Conservation (phyloP, 2,329 filamentous ascomycete species). For the Verticillium nonalfalfae region DNA sequence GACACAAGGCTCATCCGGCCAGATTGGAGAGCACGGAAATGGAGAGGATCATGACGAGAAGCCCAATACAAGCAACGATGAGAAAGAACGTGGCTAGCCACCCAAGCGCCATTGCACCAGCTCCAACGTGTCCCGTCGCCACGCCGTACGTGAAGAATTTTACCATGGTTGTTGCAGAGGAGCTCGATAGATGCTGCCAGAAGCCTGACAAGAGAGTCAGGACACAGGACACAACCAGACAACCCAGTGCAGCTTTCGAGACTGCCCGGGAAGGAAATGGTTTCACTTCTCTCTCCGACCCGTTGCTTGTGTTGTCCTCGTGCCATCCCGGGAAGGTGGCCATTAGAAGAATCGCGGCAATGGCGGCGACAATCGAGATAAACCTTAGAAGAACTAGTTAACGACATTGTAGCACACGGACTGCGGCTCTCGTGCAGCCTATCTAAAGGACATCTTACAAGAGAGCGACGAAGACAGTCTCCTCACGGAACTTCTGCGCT, state of each 20-base stretch:
- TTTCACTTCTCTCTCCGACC: conserved; percentile 84
- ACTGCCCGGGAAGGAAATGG: conserved; percentile 89
- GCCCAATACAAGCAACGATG: conserved; percentile 89
- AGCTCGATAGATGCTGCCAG: conserved; percentile 94
- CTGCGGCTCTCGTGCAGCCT: not conserved
- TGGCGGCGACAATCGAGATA: conserved; percentile 94
- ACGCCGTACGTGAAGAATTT: conserved; percentile 89
- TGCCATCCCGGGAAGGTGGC: conserved; percentile 98
- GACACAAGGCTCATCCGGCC: conserved; percentile 15
- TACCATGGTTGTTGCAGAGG: conserved; percentile 87
- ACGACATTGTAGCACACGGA: no score
- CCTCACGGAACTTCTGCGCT: conserved; percentile 93
- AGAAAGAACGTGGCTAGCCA: conserved; percentile 95
- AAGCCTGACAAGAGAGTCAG: conserved; percentile 70
- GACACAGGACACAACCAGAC: conserved; percentile 75
- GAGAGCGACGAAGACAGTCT: conserved; percentile 95
- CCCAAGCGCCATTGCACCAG: conserved; percentile 90
- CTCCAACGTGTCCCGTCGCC: conserved; percentile 79
- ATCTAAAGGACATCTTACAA: conserved; percentile 53
- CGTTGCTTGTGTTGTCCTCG: conserved; percentile 67
- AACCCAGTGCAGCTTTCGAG: conserved; percentile 84
- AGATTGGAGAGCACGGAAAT: conserved; percentile 70
- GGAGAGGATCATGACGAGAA: conserved; percentile 95
- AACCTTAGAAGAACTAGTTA: conserved; percentile 51
- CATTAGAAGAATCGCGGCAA: conserved; percentile 89